Conservation (phyloP, 129 eudicot genomes). For the Helichrysum umbraculigerum region DNA sequence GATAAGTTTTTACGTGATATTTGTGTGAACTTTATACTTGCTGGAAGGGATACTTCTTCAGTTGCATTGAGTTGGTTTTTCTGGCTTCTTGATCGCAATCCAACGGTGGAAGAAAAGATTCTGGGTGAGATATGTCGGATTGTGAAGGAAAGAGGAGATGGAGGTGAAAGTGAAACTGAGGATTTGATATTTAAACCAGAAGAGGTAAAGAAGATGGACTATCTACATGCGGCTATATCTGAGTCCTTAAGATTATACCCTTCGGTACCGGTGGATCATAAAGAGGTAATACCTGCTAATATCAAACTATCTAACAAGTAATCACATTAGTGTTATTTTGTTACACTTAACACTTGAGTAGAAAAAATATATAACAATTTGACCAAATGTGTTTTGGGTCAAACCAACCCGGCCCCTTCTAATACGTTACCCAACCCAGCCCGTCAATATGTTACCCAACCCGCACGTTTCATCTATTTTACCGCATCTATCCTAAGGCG, state of each 20-base stretch:
- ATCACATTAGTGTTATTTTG: too few species aligned
- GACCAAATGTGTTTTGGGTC: neutral
- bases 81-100: conserved; percentile 79
- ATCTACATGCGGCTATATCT: conserved; percentile 89
- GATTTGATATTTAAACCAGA: conserved; percentile 61
- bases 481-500: too few species aligned
- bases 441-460: neutral
- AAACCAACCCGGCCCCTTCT: neutral
- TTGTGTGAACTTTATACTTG: conserved; percentile 90
- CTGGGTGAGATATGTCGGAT: conserved; percentile 63
- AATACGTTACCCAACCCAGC: neutral
- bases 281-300: conserved; percentile 66
- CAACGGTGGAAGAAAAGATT: conserved; percentile 67
- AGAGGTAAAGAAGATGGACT: conserved; percentile 92
- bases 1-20: conserved; percentile 84
- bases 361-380: too few species aligned
- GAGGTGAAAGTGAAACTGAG: conserved; percentile 11
- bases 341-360: too few species aligned
- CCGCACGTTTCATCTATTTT: too few species aligned
- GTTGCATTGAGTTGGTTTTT: conserved; percentile 97
- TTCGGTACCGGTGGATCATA: conserved; percentile 96
- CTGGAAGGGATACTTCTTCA: conserved; percentile 97
- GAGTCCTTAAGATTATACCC: conserved; percentile 94
- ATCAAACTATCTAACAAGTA: neutral
- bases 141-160: conserved; percentile 44